Evolutionary conservation across 2,329 filamentous ascomycete genomes (phyloP).

Genomic region (Pyricularia sp.): DNA sequence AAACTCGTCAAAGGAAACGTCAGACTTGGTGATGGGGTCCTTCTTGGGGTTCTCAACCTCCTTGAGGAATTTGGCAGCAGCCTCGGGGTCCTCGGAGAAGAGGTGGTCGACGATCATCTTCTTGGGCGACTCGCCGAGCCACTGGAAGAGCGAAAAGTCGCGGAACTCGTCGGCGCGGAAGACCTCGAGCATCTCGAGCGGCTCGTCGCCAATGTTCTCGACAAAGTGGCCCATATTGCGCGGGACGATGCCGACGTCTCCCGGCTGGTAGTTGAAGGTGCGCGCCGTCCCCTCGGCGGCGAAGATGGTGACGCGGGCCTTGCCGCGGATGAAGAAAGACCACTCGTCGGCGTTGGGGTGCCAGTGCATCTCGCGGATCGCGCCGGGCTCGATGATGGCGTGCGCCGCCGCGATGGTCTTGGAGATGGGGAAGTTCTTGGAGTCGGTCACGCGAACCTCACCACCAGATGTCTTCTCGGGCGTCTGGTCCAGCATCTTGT

Average conservation of each 20-base stretch:
- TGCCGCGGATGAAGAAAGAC: slow-evolving; percentile 64
- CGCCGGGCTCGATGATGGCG: slow-evolving; percentile 56
- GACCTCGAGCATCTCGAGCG: slow-evolving; percentile 63
- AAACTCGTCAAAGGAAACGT: slow-evolving; percentile 7
- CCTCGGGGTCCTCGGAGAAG: slow-evolving; percentile 47
- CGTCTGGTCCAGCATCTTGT: slow-evolving; percentile 57
- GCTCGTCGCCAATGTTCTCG: slow-evolving; percentile 67
- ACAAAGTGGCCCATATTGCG: slow-evolving; percentile 71
- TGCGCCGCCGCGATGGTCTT: slow-evolving; percentile 61
- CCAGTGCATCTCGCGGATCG: slow-evolving; percentile 72
- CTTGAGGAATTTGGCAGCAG: slow-evolving; percentile 48
- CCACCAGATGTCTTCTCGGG: slow-evolving; percentile 56
- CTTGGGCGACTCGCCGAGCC: slow-evolving; percentile 60
- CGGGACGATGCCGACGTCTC: slow-evolving; percentile 67
- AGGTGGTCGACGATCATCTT: slow-evolving; percentile 53
- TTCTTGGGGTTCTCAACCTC: slow-evolving; percentile 49
- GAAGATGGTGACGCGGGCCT: slow-evolving; percentile 63
- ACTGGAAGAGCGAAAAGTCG: slow-evolving; percentile 63
- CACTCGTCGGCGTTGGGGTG: slow-evolving; percentile 69
- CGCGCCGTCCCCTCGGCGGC: slow-evolving; percentile 53
- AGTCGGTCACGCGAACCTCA: slow-evolving; percentile 60
- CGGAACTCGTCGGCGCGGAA: slow-evolving; percentile 59
- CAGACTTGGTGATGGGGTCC: slow-evolving; percentile 32
- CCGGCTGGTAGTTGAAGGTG: slow-evolving; percentile 64
- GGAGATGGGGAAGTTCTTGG: slow-evolving; percentile 62